These are phyloP conservation scores for Chimonanthus praecox DNA, from an alignment of 164 flowering plant species.

Conservation along the genomic window DNA sequence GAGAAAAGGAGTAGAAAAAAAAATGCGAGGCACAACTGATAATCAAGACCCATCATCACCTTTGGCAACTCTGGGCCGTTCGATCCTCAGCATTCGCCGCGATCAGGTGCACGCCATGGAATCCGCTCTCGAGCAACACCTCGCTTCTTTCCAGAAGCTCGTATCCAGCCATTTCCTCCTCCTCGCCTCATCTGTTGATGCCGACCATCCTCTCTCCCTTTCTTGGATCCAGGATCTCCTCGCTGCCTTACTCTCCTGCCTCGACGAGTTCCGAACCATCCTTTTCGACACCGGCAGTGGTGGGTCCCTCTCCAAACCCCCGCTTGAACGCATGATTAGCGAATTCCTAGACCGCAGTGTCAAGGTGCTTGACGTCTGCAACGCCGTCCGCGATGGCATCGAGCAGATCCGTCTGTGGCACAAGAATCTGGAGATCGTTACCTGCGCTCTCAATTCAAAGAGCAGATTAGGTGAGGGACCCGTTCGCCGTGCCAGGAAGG, in stretches of 20 bases:
- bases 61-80: slow-evolving; percentile 39
- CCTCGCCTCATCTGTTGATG: slow-evolving; percentile 41
- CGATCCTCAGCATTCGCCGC: slow-evolving; percentile 63
- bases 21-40: slow-evolving; percentile 68
- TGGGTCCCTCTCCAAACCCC: slow-evolving; percentile 25
- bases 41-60: slow-evolving; percentile 49
- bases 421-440: slow-evolving; percentile 70
- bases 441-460: slow-evolving; percentile 41
- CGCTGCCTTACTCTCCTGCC: slow-evolving; percentile 63
- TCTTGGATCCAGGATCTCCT: slow-evolving; percentile 67
- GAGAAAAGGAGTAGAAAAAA: too few species aligned
- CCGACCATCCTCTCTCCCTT: slow-evolving; percentile 49
- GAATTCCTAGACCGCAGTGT: slow-evolving; percentile 77
- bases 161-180: slow-evolving; percentile 49
- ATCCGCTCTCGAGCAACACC: slow-evolving; percentile 35
- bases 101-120: slow-evolving; percentile 74
- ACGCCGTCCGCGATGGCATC: slow-evolving; percentile 79
- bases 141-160: slow-evolving; percentile 62
- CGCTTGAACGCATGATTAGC: slow-evolving; percentile 47
- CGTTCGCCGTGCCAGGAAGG: slow-evolving; percentile 77
- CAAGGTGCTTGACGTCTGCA: slow-evolving; percentile 87
- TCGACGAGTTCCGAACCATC: slow-evolving; percentile 64
- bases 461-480: slow-evolving; percentile 71
- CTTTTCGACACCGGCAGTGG: slow-evolving; percentile 30
- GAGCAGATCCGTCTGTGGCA: slow-evolving; percentile 83